Conservation (phyloP, 345 rosid genomes). For the Salix caprea region DNA sequence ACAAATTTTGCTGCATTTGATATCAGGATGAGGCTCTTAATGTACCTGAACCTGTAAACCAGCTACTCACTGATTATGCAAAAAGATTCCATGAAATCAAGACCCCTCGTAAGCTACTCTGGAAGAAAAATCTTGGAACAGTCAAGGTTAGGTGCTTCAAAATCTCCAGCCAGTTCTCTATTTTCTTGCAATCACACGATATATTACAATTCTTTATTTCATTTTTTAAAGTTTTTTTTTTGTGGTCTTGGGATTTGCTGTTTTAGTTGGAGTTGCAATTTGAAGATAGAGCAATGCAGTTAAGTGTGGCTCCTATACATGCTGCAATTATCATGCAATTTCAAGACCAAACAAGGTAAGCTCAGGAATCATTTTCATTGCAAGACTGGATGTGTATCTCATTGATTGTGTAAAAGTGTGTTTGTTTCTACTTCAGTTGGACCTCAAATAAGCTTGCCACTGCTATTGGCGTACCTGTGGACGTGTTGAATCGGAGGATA, state of each 20-base stretch:
- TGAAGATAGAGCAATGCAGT: slow-evolving; percentile 76
- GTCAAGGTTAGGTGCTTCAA: slow-evolving; percentile 60
- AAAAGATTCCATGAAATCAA: slow-evolving; percentile 71
- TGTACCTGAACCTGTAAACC: slow-evolving; percentile 67
- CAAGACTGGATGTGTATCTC: background rate
- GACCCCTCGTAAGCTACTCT: slow-evolving; percentile 88
- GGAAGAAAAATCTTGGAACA: slow-evolving; percentile 97
- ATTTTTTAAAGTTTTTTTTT: background rate
- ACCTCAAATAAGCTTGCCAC: slow-evolving; percentile 64
- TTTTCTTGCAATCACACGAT: slow-evolving; percentile 1
- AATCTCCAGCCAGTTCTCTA: background rate
- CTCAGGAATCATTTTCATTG: slow-evolving; percentile 10
- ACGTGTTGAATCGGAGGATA: slow-evolving; percentile 64
- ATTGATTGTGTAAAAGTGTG: background rate
- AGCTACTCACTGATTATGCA: slow-evolving; percentile 76
- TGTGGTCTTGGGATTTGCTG: slow-evolving; percentile 1
- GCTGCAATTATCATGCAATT: slow-evolving; percentile 93
- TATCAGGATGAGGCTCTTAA: slow-evolving; percentile 81
- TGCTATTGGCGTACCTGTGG: slow-evolving; percentile 67
- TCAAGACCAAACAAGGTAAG: slow-evolving; percentile 77
- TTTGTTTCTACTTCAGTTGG: slow-evolving; percentile 57
- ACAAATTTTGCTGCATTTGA: background rate
- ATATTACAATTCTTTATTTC: slow-evolving; percentile 2
- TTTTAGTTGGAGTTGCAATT: slow-evolving; percentile 86
- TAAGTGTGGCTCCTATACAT: slow-evolving; percentile 78